Evolutionary conservation across 2,329 filamentous ascomycete species (phyloP).

Genomic region (Diplodia scrobiculata): DNA sequence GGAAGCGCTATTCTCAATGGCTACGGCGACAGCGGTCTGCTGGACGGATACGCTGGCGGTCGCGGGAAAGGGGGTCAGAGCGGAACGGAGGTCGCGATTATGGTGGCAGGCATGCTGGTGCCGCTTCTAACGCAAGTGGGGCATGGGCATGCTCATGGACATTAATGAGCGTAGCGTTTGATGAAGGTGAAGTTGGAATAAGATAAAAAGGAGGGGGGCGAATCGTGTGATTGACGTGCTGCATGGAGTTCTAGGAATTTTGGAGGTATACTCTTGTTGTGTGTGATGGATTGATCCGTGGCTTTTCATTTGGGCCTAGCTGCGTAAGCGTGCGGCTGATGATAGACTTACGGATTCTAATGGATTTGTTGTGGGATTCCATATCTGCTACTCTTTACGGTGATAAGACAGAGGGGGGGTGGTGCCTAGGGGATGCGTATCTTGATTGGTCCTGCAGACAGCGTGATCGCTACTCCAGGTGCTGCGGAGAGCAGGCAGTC

Average conservation of each 20-base stretch:
- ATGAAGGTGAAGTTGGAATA: not conserved
- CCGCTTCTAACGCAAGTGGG: constrained; percentile 77
- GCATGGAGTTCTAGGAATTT: not conserved
- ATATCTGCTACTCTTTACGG: too few relatives aligned
- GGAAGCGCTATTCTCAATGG: constrained; percentile 52
- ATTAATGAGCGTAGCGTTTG: not conserved
- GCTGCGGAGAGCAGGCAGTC: too few relatives aligned
- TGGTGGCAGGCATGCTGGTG: constrained; percentile 74
- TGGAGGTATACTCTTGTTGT: too few relatives aligned
- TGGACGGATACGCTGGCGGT: constrained; percentile 56
- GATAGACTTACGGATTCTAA: too few relatives aligned
- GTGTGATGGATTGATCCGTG: too few relatives aligned
- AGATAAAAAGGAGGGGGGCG: not conserved
- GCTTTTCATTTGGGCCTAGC: too few relatives aligned
- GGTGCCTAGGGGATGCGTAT: too few relatives aligned
- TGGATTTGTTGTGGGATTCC: too few relatives aligned
- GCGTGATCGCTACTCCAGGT: too few relatives aligned
- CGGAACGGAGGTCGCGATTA: constrained; percentile 59
- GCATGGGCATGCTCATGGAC: constrained; percentile 51
- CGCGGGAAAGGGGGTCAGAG: constrained; percentile 35
- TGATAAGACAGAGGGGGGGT: too few relatives aligned
- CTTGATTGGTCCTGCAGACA: too few relatives aligned
- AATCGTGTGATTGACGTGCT: not conserved
- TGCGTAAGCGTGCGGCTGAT: too few relatives aligned
- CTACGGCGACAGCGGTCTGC: constrained; percentile 13